These are phyloP conservation scores for Oryza rufipogon DNA, from an alignment of 176 grass and related monocot genomes.

Conservation along the genomic window DNA sequence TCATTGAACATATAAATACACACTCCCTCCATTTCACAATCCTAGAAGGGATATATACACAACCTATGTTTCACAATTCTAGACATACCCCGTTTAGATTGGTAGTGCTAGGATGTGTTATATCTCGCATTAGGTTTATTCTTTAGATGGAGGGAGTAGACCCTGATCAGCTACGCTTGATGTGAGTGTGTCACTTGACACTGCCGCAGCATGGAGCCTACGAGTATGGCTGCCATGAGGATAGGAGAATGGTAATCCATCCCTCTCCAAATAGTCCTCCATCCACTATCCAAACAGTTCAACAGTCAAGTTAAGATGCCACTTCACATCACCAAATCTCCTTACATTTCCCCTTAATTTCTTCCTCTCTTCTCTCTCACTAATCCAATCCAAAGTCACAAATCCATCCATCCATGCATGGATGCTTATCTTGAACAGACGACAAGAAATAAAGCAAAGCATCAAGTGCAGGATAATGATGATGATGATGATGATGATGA, in stretches of 20 bases:
- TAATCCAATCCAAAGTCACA: background rate
- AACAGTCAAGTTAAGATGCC: slow-evolving; percentile 20
- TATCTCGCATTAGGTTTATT: too few relatives aligned
- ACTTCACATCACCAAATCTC: slow-evolving; percentile 31
- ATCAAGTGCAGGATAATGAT: background rate
- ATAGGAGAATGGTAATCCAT: background rate
- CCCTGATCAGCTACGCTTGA: too few relatives aligned
- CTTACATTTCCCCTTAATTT: background rate
- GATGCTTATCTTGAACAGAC: slow-evolving; percentile 36
- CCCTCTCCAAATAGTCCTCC: background rate
- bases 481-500: background rate
- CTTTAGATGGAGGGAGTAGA: too few relatives aligned
- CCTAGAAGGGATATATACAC: too few relatives aligned
- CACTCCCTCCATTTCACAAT: too few relatives aligned
- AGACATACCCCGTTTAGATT: too few relatives aligned
- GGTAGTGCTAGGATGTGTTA: too few relatives aligned
- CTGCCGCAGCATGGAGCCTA: too few relatives aligned
- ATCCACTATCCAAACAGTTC: slow-evolving; percentile 22
- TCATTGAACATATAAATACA: too few relatives aligned
- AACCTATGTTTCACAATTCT: too few relatives aligned
- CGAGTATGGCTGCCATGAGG: too few relatives aligned
- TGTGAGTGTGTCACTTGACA: too few relatives aligned
- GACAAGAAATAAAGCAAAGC: background rate
- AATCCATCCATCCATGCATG: background rate
- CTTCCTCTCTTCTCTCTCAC: background rate